Conservation (phyloP, 2,329 filamentous ascomycete genomes). For the Fusarium torulosum region DNA sequence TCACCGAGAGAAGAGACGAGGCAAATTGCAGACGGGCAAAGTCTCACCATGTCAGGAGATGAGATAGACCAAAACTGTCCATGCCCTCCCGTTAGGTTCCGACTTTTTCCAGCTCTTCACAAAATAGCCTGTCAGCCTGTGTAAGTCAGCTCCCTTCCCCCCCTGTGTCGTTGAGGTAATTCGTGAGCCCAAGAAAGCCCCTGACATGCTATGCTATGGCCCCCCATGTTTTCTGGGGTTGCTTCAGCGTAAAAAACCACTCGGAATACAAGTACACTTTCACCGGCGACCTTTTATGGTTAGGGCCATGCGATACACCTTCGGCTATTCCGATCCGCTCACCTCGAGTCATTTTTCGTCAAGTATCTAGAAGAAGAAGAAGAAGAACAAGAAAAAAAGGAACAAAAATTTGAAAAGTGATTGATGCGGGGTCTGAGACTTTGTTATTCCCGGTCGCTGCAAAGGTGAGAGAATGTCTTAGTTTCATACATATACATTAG, state of each 20-base stretch:
- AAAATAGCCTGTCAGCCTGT: not conserved
- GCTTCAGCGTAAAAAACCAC: constrained; percentile 18
- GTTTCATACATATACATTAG: too few species aligned
- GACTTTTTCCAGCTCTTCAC: constrained; percentile 27
- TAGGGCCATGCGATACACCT: constrained; percentile 42
- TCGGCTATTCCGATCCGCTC: constrained; percentile 39
- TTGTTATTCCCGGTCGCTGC: constrained; percentile 27
- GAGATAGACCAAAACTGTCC: constrained; percentile 7
- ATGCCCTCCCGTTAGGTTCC: constrained; percentile 30
- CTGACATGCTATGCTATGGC: constrained; percentile 25
- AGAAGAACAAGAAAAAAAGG: not conserved
- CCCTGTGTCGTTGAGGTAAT: too few species aligned
- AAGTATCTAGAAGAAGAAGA: constrained; percentile 2
- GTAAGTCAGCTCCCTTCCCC: too few species aligned
- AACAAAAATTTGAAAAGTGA: not conserved
- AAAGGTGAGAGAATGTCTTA: not conserved
- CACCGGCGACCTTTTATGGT: constrained; percentile 36
- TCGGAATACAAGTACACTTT: constrained; percentile 22
- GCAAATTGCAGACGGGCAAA: constrained; percentile 37
- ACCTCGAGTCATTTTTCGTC: constrained; percentile 14
- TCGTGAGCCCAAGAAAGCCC: constrained; percentile 14
- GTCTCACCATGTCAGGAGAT: constrained; percentile 50
- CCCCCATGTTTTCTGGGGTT: not conserved
- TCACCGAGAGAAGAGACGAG: constrained; percentile 30
- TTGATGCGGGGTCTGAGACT: constrained; percentile 23